Evolutionary conservation across 2,329 filamentous ascomycete genomes (phyloP), one percentile per base, ranked within the genome.

Genomic region (Epicoccum sorghinum): DNA sequence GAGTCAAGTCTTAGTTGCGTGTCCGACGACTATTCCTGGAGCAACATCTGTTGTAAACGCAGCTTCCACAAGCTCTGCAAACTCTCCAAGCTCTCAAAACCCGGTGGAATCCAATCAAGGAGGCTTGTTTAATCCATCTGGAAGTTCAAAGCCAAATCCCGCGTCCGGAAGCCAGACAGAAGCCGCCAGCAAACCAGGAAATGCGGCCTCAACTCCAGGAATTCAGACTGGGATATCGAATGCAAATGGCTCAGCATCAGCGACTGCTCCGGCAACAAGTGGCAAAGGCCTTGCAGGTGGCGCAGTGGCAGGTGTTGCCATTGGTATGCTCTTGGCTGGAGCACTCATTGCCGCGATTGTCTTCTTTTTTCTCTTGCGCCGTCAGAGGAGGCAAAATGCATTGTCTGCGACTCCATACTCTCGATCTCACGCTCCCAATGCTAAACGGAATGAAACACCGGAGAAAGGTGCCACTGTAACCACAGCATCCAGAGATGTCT

Each of bases 291-390:
- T 65, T 4, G 30, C 38, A 4, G 55, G 46, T 2, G 59, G 64
- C 12, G 57, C 55, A 14, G 58, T 59, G 4, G 64, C 65, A 0
- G 65, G 65, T 6, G 30, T 67, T 4, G 65, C 64, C 1, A 58
- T 66, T 8, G 65, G 58, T 0, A 65, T 60, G 49, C 39, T 67
- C 0, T 10, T 68, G 4, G 58, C 40, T 24, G 66, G 66, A 13
- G 38, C 50, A 0, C 18, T 65, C 5, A 57, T 65, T 9, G 63
- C 60, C 3, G 44, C 47, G 7, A 1, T 45, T 3, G n/a, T 54
- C 27, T 55, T 55, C 35, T 58, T 61, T 24, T 48, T 62, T 33
- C n/a, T 65, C 3, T 40, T 56, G 9, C 60, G 56, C 12, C 62
- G 60, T 10, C 54, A 57, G 25, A 59, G 45, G 24, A 55, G 33